Evolutionary conservation across 2,329 filamentous ascomycete species (phyloP).

Genomic region (Atkinsonella hypoxylon): DNA sequence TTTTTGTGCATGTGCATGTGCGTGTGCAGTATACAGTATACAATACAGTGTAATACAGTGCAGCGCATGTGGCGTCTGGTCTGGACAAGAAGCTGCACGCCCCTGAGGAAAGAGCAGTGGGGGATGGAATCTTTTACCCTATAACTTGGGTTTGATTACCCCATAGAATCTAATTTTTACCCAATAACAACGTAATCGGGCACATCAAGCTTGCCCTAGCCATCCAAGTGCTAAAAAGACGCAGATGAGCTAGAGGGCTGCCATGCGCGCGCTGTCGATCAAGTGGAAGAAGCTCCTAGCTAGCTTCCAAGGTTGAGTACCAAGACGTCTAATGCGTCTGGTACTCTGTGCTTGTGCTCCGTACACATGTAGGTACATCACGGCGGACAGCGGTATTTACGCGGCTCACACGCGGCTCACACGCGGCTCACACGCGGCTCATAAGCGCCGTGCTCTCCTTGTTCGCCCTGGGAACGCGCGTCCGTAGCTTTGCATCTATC

Average conservation of each 20-base stretch:
- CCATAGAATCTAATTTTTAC: conserved; percentile 14
- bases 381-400: too few relatives aligned
- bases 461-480: neutral
- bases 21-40: too few relatives aligned
- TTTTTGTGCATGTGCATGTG: neutral
- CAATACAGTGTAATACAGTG: too few relatives aligned
- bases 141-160: conserved; percentile 9
- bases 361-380: too few relatives aligned
- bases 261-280: neutral
- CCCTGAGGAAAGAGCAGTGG: too few relatives aligned
- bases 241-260: neutral
- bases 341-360: too few relatives aligned
- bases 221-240: neutral
- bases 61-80: too few relatives aligned
- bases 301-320: too few relatives aligned
- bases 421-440: neutral
- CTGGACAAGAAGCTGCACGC: conserved; percentile 3
- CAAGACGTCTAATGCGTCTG: too few relatives aligned
- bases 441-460: neutral
- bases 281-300: too few relatives aligned
- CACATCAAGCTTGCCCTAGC: conserved; percentile 7
- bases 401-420: too few relatives aligned
- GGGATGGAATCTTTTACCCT: conserved; percentile 9
- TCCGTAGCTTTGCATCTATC: neutral
- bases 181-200: conserved; percentile 19